Evolutionary conservation across 169 alveolate species (phyloP).

Genomic region (Plasmodium sp.): DNA sequence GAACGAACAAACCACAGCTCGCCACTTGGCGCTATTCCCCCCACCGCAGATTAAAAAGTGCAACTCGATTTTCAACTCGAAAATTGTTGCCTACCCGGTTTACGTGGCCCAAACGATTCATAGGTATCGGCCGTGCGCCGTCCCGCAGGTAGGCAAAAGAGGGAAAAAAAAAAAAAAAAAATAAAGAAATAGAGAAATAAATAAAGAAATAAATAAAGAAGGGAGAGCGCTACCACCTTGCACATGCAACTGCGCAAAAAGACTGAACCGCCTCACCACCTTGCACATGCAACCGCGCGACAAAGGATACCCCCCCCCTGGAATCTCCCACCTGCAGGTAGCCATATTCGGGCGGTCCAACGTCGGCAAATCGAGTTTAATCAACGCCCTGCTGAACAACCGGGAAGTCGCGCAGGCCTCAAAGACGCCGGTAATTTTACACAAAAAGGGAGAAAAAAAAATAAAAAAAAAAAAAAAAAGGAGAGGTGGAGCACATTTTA

Average conservation of each 20-base stretch:
- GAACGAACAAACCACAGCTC: not conserved
- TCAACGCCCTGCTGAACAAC: conserved; percentile 90
- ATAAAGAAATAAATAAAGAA: too few species aligned
- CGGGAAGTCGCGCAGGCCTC: conserved; percentile 88
- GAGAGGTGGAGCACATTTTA: not conserved
- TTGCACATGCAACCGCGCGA: not conserved
- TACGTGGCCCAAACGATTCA: conserved; percentile 90
- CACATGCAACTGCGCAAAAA: not conserved
- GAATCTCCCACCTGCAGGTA: conserved; percentile 77
- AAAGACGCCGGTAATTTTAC: conserved; percentile 81
- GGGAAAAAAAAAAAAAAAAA: not conserved
- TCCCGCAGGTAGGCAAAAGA: conserved; percentile 86
- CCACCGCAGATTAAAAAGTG: conserved; percentile 72
- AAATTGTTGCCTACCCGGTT: conserved; percentile 88
- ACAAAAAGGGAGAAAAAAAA: not conserved
- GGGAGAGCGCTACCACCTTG: not conserved
- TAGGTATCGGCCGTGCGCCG: conserved; percentile 75
- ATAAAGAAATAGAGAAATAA: not conserved
- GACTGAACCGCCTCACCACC: too few species aligned
- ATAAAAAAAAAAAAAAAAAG: not conserved
- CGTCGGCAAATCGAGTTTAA: conserved; percentile 94
- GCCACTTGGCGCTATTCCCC: not conserved
- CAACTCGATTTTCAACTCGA: conserved; percentile 77
- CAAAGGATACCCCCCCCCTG: not conserved
- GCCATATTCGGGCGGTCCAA: conserved; percentile 94